Conservation (phyloP, 148 eudicot genomes). For the Bassia scoparia region DNA sequence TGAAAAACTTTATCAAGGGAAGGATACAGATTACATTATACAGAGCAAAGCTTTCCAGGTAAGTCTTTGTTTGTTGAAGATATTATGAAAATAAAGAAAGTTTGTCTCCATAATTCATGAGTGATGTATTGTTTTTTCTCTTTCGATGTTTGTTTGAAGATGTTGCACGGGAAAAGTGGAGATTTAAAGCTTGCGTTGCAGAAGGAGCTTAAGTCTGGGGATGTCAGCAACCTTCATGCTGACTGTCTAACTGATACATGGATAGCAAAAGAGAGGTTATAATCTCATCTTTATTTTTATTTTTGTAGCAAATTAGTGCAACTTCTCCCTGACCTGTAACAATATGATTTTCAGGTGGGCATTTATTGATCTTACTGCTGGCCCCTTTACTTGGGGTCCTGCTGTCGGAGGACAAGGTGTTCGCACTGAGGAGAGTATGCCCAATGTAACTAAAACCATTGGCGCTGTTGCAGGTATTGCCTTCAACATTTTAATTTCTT, state of each 20-base stretch:
- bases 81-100: conserved; percentile 11
- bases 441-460: conserved; percentile 82
- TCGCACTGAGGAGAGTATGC: conserved; percentile 89
- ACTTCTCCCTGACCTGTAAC: conserved; percentile 18
- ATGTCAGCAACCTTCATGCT: conserved; percentile 58
- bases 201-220: conserved; percentile 69
- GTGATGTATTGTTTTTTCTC: conserved; percentile 10
- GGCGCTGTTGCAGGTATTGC: conserved; percentile 79
- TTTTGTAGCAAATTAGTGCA: neutral
- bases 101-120: conserved; percentile 2
- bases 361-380: conserved; percentile 85
- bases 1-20: conserved; percentile 66
- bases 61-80: conserved; percentile 13
- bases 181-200: conserved; percentile 59
- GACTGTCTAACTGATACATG: conserved; percentile 96
- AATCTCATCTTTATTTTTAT: conserved; percentile 4
- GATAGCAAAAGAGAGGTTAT: conserved; percentile 85
- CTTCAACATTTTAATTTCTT: neutral
- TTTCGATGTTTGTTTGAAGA: conserved; percentile 33
- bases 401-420: conserved; percentile 99
- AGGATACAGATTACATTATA: conserved; percentile 58
- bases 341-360: conserved; percentile 67
- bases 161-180: conserved; percentile 60
- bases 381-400: conserved; percentile 98
- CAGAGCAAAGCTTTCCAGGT: conserved; percentile 85